Conservation (phyloP, 164 flowering plant genomes). For the Stephania japonica region DNA sequence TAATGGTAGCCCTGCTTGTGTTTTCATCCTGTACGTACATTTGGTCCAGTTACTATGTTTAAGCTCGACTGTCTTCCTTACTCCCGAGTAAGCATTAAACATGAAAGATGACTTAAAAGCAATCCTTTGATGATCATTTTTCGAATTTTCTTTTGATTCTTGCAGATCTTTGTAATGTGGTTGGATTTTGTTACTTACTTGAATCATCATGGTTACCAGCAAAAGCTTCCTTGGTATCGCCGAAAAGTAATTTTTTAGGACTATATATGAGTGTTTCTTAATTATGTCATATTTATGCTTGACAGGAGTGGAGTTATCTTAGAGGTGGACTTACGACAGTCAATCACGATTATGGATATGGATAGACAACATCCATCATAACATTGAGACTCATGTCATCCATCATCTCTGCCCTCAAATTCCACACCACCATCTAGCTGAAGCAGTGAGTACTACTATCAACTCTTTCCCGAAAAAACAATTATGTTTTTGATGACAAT, state of each 20-base stretch:
- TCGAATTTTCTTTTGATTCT: not conserved
- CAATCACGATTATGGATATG: conserved; percentile 80
- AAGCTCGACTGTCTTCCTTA: conserved; percentile 82
- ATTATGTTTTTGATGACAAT: too few relatives aligned
- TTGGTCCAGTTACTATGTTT: conserved; percentile 69
- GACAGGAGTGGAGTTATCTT: conserved; percentile 87
- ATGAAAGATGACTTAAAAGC: not conserved
- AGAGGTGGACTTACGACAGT: conserved; percentile 92
- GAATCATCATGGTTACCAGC: conserved; percentile 60
- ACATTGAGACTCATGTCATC: conserved; percentile 87
- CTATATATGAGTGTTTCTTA: not conserved
- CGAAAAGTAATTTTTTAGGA: too few relatives aligned
- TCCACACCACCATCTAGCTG: conserved; percentile 48
- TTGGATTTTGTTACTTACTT: conserved; percentile 52
- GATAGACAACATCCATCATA: conserved; percentile 82
- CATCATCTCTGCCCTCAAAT: conserved; percentile 66
- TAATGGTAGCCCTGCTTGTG: conserved; percentile 66
- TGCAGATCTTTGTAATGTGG: conserved; percentile 51
- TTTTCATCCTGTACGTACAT: conserved; percentile 39
- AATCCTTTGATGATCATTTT: not conserved
- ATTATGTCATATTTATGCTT: not conserved
- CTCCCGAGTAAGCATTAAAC: conserved; percentile 7
- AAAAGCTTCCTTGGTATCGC: conserved; percentile 56
- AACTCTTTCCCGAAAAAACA: not conserved
- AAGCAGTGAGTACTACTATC: conserved; percentile 34